These are phyloP conservation scores for Suillus spraguei DNA, from an alignment of 768 basidiomycete genomes.

Conservation along the genomic window DNA sequence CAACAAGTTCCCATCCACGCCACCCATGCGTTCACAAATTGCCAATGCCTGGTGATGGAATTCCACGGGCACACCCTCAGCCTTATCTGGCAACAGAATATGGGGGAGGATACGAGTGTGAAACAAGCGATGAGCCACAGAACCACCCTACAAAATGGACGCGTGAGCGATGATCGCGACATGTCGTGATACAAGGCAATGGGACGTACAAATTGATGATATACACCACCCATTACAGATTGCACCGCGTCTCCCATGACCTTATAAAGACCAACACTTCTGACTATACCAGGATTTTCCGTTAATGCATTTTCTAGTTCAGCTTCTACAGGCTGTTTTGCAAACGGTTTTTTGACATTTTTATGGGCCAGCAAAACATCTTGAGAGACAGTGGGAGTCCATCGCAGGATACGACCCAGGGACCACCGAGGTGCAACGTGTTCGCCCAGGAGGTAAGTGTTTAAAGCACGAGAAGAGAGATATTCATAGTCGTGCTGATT, in stretches of 20 bases:
- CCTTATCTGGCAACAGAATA: conserved; percentile 29
- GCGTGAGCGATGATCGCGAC: not conserved
- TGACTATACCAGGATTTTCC: conserved; percentile 39
- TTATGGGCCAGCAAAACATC: conserved; percentile 30
- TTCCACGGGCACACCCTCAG: conserved; percentile 33
- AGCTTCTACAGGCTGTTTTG: conserved; percentile 20
- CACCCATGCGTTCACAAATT: conserved; percentile 35
- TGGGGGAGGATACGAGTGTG: conserved; percentile 39
- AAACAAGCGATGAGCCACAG: conserved; percentile 35
- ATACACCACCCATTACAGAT: conserved; percentile 76
- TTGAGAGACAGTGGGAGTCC: conserved; percentile 61
- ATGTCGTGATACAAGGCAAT: conserved; percentile 18
- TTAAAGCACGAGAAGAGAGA: conserved; percentile 57
- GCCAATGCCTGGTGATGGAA: conserved; percentile 27
- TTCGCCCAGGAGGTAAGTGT: conserved; percentile 74
- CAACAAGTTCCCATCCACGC: conserved; percentile 26
- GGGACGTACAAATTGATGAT: conserved; percentile 74
- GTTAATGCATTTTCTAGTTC: conserved; percentile 33
- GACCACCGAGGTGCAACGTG: conserved; percentile 77
- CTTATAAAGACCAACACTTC: conserved; percentile 70
- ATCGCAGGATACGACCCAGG: conserved; percentile 70
- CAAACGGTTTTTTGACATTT: conserved; percentile 6
- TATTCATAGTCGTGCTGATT: conserved; percentile 58
- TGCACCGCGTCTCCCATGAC: conserved; percentile 78
- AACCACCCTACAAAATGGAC: conserved; percentile 29